Conservation (phyloP, 169 alveolate genomes). For the Eimeria sp. region DNA sequence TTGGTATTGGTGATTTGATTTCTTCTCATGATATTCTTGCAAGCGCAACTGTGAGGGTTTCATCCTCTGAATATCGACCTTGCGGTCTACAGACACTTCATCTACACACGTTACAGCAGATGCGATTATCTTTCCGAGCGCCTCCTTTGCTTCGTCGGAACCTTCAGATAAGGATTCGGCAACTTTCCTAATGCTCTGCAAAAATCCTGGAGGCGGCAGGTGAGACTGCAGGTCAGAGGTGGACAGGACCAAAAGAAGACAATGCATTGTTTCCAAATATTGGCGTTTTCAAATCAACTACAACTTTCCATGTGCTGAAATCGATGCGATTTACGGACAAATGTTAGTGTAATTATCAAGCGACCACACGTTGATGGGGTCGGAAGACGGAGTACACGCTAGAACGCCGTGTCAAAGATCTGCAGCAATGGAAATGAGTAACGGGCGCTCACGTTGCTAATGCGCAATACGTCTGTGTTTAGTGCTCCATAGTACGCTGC, state of each 20-base stretch:
- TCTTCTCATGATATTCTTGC: neutral
- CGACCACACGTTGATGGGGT: neutral
- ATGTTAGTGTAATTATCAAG: neutral
- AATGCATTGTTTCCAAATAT: neutral
- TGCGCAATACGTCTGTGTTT: conserved; percentile 50
- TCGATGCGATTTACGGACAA: neutral
- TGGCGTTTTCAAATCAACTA: neutral
- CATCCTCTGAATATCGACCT: conserved; percentile 21
- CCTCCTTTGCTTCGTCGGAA: conserved; percentile 37
- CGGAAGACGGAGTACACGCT: neutral
- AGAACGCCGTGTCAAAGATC: neutral
- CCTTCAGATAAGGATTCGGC: conserved; percentile 22
- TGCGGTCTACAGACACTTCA: conserved; percentile 54
- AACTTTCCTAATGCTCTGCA: neutral
- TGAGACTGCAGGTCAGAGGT: conserved; percentile 14
- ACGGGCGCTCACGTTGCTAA: conserved; percentile 30
- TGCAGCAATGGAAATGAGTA: neutral
- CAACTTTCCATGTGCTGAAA: neutral
- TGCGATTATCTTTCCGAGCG: conserved; percentile 28
- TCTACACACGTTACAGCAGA: conserved; percentile 57
- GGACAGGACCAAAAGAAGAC: neutral
- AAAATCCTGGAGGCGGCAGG: neutral
- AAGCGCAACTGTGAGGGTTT: neutral
- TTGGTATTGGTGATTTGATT: neutral
- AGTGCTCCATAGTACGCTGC: conserved; percentile 73